Evolutionary conservation across 345 rosid species (phyloP).

Genomic region (Corymbia maculata): DNA sequence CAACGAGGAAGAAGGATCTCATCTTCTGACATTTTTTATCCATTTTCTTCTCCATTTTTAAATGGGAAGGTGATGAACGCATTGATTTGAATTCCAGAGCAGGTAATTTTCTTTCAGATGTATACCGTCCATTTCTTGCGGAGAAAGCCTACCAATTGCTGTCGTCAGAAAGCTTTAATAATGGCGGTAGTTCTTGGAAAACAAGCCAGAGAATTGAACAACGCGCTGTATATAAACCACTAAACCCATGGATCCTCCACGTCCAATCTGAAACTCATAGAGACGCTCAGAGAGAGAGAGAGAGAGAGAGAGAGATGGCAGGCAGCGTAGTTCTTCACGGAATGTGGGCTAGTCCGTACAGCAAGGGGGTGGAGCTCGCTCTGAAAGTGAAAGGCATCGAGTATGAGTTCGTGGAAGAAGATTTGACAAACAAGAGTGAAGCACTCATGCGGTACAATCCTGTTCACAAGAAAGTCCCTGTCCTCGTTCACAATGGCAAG

Average conservation of each 20-base stretch:
- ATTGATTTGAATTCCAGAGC: not conserved
- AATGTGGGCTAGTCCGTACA: constrained; percentile 15
- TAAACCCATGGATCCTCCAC: not conserved
- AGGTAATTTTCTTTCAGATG: not conserved
- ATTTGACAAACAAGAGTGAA: constrained; percentile 27
- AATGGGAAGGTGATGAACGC: no score
- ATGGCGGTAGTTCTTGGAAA: not conserved
- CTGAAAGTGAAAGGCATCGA: constrained; percentile 28
- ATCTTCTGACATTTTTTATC: no score
- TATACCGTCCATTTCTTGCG: no score
- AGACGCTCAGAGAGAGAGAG: not conserved
- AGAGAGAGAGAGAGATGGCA: constrained; percentile 10
- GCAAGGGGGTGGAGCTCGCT: constrained; percentile 27
- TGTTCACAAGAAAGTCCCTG: constrained; percentile 29
- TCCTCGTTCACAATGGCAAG: constrained; percentile 37
- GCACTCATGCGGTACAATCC: constrained; percentile 9
- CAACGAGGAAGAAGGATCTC: no score
- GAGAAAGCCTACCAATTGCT: no score
- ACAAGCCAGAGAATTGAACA: not conserved
- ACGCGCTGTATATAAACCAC: not conserved
- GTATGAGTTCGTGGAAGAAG: constrained; percentile 29
- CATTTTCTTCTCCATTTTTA: no score
- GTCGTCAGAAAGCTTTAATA: no score
- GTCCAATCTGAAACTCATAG: not conserved
- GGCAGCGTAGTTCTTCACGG: constrained; percentile 22